A percentile compares a stretch with the other conserved stretches of the same genome.
Evolutionary conservation across 495 filamentous ascomycete genomes (phyloP).

Genomic region (Thermochaetoides thermophila): DNA sequence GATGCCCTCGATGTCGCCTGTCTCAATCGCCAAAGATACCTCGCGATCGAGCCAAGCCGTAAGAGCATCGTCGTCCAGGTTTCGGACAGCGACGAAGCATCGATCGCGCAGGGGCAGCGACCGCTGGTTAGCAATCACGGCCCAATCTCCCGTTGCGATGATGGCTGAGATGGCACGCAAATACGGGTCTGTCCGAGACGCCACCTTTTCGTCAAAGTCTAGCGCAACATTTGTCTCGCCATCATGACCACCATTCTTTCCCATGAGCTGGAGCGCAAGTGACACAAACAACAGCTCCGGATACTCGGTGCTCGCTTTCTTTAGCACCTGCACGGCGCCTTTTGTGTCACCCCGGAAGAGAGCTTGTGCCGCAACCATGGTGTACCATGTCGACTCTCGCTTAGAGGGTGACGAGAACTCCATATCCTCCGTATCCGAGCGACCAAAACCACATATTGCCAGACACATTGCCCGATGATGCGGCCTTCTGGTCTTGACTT

Average conservation of each 20-base stretch:
- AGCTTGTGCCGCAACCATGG: constrained; percentile 66
- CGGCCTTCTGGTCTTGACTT: constrained; percentile 43
- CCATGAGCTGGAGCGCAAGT: constrained; percentile 36
- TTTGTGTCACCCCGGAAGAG: constrained; percentile 57
- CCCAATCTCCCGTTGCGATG: constrained; percentile 79
- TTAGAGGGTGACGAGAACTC: constrained; percentile 35
- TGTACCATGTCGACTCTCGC: constrained; percentile 51
- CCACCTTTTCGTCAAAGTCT: constrained; percentile 32
- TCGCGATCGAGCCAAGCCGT: constrained; percentile 52
- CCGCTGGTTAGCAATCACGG: constrained; percentile 60
- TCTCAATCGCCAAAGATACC: constrained; percentile 45
- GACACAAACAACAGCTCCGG: constrained; percentile 38
- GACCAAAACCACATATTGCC: constrained; percentile 58
- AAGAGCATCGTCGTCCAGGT: constrained; percentile 66
- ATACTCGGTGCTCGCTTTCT: constrained; percentile 30
- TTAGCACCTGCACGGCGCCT: constrained; percentile 37
- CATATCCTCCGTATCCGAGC: constrained; percentile 41
- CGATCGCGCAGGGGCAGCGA: constrained; percentile 77
- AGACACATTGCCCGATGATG: constrained; percentile 69
- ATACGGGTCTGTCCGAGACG: constrained; percentile 58
- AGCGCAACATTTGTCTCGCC: constrained; percentile 20
- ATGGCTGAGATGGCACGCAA: constrained; percentile 84
- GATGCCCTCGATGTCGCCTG: constrained; percentile 79
- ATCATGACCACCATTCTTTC: constrained; percentile 16
- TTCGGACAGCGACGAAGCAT: constrained; percentile 69